phyloP scores from a whole-genome alignment of 306 rosid genomes.

The Vicia sativa region DNA sequence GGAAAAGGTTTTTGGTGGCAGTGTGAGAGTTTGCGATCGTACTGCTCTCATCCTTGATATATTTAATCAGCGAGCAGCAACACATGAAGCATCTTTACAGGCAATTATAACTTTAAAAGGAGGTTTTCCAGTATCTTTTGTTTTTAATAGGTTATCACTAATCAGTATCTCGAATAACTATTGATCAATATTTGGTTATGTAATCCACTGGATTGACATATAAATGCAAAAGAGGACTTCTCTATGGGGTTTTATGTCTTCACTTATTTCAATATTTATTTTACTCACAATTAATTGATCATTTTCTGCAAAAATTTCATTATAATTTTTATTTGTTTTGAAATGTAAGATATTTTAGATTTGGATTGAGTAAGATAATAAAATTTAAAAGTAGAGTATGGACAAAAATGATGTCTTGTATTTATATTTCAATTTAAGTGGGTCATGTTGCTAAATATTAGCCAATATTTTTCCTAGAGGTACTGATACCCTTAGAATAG shows the following conservation, averaged over 20 bases:
- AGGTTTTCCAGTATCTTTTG: slow-evolving; percentile 37
- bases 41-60: slow-evolving; percentile 93
- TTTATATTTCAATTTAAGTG: slow-evolving; percentile 26
- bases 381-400: not conserved
- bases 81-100: slow-evolving; percentile 98
- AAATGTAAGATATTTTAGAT: slow-evolving; percentile 24
- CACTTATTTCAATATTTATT: slow-evolving; percentile 8
- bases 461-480: slow-evolving; percentile 16
- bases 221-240: slow-evolving; percentile 22
- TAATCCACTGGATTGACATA: slow-evolving; percentile 25
- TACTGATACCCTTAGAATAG: slow-evolving; percentile 22
- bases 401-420: slow-evolving; percentile 8
- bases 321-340: not conserved
- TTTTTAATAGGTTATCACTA: slow-evolving; percentile 29
- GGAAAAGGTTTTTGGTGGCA: slow-evolving; percentile 93
- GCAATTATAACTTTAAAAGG: slow-evolving; percentile 41
- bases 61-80: slow-evolving; percentile 98
- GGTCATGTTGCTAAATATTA: slow-evolving; percentile 1
- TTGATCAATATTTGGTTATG: slow-evolving; percentile 14
- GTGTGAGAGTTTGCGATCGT: slow-evolving; percentile 96
- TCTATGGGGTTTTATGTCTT: slow-evolving; percentile 9
- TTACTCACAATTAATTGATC: not conserved
- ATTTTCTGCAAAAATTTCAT: not conserved
- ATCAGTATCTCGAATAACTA: slow-evolving; percentile 12
- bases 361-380: slow-evolving; percentile 9